Conservation (phyloP, 768 basidiomycete species). For the Boletus subcaerulescens region DNA sequence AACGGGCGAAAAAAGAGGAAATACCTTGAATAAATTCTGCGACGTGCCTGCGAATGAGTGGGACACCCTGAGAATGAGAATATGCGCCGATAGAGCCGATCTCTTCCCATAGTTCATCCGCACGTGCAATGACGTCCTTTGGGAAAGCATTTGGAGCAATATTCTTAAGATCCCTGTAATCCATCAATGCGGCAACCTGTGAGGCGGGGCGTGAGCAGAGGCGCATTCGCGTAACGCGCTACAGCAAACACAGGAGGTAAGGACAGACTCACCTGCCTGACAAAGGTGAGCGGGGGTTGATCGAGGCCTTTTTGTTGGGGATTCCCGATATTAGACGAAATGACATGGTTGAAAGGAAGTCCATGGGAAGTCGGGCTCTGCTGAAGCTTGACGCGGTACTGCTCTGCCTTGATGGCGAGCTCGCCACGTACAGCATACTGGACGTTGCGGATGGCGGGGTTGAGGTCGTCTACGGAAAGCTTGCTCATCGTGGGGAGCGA, state of each 20-base stretch:
- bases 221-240: background rate
- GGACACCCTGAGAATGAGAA: constrained; percentile 91
- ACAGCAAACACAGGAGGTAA: background rate
- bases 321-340: constrained; percentile 96
- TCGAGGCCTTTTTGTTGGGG: constrained; percentile 95
- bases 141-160: constrained; percentile 81
- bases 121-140: constrained; percentile 78
- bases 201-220: background rate
- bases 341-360: constrained; percentile 85
- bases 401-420: constrained; percentile 91
- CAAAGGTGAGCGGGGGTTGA: constrained; percentile 90
- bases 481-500: constrained; percentile 42
- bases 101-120: constrained; percentile 73
- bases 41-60: constrained; percentile 82
- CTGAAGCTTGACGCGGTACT: constrained; percentile 69
- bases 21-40: constrained; percentile 86
- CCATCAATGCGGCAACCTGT: constrained; percentile 86
- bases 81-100: constrained; percentile 95
- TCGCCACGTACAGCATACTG: constrained; percentile 98
- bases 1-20: constrained; percentile 17
- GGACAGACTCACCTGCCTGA: constrained; percentile 69
- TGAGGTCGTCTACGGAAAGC: constrained; percentile 71
- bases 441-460: constrained; percentile 81
- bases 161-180: constrained; percentile 83
- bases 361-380: constrained; percentile 40